Evolutionary conservation across 192 early-diverging fungal genomes (phyloP).

Genomic region (Phycomyces blakesleeanus): DNA sequence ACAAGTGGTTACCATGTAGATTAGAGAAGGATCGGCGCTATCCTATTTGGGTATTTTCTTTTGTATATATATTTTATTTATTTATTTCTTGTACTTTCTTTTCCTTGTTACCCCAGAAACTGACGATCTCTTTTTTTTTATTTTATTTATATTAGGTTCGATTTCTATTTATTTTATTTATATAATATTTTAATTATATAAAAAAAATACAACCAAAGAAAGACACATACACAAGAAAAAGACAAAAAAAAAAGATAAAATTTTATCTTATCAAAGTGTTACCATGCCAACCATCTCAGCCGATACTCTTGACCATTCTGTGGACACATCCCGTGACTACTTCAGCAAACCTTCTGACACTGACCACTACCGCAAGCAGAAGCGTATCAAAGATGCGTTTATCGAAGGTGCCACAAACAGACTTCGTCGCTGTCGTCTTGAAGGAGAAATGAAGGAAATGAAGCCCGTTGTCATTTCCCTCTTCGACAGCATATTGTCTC

Average conservation of each 20-base stretch:
- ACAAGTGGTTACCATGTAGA: conserved; percentile 1
- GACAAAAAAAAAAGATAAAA: background rate
- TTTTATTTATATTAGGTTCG: too few relatives aligned
- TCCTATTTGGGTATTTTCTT: too few relatives aligned
- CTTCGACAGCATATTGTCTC: conserved; percentile 7
- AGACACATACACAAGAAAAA: too few relatives aligned
- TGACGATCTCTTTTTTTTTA: too few relatives aligned
- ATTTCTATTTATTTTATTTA: conserved; percentile 10
- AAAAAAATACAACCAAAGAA: too few relatives aligned
- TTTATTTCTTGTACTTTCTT: too few relatives aligned
- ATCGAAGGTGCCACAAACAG: conserved; percentile 25
- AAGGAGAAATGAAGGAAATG: conserved; percentile 19
- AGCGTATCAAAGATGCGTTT: conserved; percentile 18
- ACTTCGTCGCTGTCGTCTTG: conserved; percentile 19
- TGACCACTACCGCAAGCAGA: too few relatives aligned
- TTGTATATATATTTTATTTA: too few relatives aligned
- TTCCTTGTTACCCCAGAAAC: too few relatives aligned
- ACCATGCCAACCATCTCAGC: background rate
- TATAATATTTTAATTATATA: background rate
- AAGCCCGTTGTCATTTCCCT: background rate
- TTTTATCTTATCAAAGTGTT: conserved; percentile 5
- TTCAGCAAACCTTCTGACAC: background rate
- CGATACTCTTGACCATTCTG: background rate
- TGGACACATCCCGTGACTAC: background rate
- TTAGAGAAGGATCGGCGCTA: background rate